A percentile compares a stretch with the other conserved stretches of the same genome.
These are phyloP conservation scores for Globisporangium parvum DNA, from an alignment of 352 stramenopile genomes.

Conservation along the genomic window DNA sequence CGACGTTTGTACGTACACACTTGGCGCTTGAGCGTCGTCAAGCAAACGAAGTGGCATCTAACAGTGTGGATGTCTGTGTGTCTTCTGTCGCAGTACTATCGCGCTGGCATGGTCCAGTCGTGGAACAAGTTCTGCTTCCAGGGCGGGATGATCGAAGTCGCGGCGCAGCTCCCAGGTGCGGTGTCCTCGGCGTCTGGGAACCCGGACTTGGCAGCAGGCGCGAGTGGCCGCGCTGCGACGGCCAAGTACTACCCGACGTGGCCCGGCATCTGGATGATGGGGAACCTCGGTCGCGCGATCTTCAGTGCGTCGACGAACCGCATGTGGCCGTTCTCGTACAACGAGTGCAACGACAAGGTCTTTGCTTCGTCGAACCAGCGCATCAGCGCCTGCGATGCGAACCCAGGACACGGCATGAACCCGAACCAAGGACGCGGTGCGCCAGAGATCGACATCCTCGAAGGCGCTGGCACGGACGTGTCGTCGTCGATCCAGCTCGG, in stretches of 20 bases:
- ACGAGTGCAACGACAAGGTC: slow-evolving; percentile 79
- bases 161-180: slow-evolving; percentile 79
- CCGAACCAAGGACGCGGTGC: too few relatives aligned
- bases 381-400: slow-evolving; percentile 86
- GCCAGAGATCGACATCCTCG: slow-evolving; percentile 76
- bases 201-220: slow-evolving; percentile 36
- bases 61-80: too few relatives aligned
- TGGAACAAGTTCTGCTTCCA: slow-evolving; percentile 97
- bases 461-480: slow-evolving; percentile 75
- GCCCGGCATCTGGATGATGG: too few relatives aligned
- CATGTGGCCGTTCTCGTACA: slow-evolving; percentile 96
- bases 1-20: slow-evolving; percentile 23
- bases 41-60: too few relatives aligned
- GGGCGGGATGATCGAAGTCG: slow-evolving; percentile 90
- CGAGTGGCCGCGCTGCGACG: slow-evolving; percentile 47
- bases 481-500: slow-evolving; percentile 89
- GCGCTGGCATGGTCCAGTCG: slow-evolving; percentile 82
- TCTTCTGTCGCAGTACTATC: too few relatives aligned
- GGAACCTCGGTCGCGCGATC: too few relatives aligned
- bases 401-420: slow-evolving; percentile 87
- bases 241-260: slow-evolving; percentile 57
- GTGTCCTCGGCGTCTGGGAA: slow-evolving; percentile 41
- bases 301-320: slow-evolving; percentile 74
- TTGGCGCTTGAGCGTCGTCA: too few relatives aligned
- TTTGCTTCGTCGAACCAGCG: slow-evolving; percentile 67